Conservation (phyloP, 495 filamentous ascomycete species). For the Aspergillus diversus region DNA sequence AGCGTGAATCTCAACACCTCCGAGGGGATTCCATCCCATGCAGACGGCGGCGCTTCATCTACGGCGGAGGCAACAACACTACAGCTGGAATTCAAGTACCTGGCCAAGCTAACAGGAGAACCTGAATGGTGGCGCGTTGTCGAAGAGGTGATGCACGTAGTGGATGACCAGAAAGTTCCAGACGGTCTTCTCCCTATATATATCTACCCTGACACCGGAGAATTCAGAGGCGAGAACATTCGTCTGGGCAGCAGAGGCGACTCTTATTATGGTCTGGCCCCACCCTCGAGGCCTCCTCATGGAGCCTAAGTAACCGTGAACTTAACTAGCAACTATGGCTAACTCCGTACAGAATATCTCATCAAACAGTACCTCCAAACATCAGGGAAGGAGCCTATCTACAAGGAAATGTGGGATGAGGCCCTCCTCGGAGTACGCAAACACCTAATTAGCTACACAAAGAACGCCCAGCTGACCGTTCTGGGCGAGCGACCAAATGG, state of each 20-base stretch:
- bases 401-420: conserved; percentile 91
- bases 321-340: not conserved
- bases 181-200: conserved; percentile 93
- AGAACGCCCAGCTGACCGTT: conserved; percentile 77
- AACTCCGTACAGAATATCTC: conserved; percentile 68
- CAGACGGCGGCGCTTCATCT: conserved; percentile 86
- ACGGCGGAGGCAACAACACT: conserved; percentile 91
- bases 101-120: conserved; percentile 93
- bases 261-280: conserved; percentile 78
- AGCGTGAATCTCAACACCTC: conserved; percentile 84
- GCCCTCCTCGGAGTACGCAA: conserved; percentile 83
- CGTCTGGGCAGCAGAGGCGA: conserved; percentile 92
- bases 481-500: conserved; percentile 84
- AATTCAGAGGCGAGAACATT: conserved; percentile 82
- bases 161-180: conserved; percentile 74
- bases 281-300: not conserved
- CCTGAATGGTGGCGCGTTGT: conserved; percentile 85
- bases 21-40: conserved; percentile 75
- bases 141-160: conserved; percentile 87
- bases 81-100: conserved; percentile 97
- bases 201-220: conserved; percentile 75
- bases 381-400: conserved; percentile 80
- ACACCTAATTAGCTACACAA: conserved; percentile 86
- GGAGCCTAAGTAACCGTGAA: not conserved
- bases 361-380: conserved; percentile 98